Base-by-base conservation (phyloP, 2,329 filamentous ascomycete species). In the Chaetomiaceae sp. region DNA sequence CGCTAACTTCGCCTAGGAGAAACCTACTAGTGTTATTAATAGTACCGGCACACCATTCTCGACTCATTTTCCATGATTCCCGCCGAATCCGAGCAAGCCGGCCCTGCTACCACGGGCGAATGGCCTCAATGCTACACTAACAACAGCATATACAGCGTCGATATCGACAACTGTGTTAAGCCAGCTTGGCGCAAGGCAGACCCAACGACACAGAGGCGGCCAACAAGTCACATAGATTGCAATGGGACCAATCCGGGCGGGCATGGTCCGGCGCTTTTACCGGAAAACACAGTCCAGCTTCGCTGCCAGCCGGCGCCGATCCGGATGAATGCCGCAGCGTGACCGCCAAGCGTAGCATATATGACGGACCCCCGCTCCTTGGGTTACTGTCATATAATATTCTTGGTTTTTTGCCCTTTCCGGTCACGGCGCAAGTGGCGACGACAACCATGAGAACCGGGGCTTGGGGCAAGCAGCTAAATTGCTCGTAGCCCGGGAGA, bases 241-340 rank as follows among this genome's bases (percentile, higher is more conserved):
- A 6, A 38, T 27, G 30, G 23, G 21, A n/a, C n/a, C 49, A 40
- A 29, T 14, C 21, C 27, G 42, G 42, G 34, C 49, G 4, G 5
- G 34, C 20, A 21, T 20, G 25, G 20, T 40, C 49, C 49, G 49
- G 27, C 14, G 7, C 34, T 41, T n/a, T 40, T 33, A 46, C 42
- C 30, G 49, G 27, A 27, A 6, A 23, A 4, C 25, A 10, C 49
- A n/a, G 18, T 8, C 41, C 5, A 40, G 10, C 20, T 9, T 43
- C 7, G 25, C n/a, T 40, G 25, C 25, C 2, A 30, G 48, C 42
- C 42, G 25, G 20, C 33, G 34, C 41, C 34, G 46, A 40, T 34
- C 51, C 51, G 51, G 51, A 8, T 41, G 46, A 54, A 50, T 54
- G 34, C 11, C 9, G 14, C 40, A 36, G 34, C 37, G 41, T 45